Evolutionary conservation across 176 grass and related monocot species (phyloP).

Genomic region (Luzula sylvatica): DNA sequence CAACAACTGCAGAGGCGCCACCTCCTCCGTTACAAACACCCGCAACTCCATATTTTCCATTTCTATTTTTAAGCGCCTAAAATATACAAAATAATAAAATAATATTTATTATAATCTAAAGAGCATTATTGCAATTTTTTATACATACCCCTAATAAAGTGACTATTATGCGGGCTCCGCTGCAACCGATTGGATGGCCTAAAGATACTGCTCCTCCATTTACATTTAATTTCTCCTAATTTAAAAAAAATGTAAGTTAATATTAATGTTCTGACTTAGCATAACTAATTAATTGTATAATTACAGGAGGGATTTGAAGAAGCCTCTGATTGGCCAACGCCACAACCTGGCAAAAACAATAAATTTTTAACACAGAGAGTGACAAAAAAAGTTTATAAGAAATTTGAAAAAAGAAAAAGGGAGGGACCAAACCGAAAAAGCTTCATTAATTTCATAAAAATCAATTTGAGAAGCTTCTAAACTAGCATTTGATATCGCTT

Average conservation of each 20-base stretch:
- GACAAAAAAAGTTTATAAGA: not conserved
- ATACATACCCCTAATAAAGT: slow-evolving; percentile 84
- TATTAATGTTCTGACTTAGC: not conserved
- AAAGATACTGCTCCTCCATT: slow-evolving; percentile 93
- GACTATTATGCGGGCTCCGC: slow-evolving; percentile 80
- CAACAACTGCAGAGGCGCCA: slow-evolving; percentile 68
- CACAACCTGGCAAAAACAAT: slow-evolving; percentile 56
- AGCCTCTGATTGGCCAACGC: slow-evolving; percentile 86
- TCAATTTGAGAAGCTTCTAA: slow-evolving; percentile 75
- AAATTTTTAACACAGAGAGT: not conserved
- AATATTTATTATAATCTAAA: slow-evolving; percentile 5
- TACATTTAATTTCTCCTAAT: slow-evolving; percentile 68
- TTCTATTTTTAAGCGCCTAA: slow-evolving; percentile 63
- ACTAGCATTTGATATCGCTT: slow-evolving; percentile 70
- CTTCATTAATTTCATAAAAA: slow-evolving; percentile 96
- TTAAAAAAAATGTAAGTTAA: not conserved
- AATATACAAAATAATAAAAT: not conserved
- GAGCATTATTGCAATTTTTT: not conserved
- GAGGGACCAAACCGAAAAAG: slow-evolving; percentile 54
- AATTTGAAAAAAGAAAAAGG: not conserved
- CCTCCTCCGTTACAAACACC: slow-evolving; percentile 94
- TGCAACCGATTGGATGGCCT: slow-evolving; percentile 89
- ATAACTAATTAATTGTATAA: slow-evolving; percentile 5
- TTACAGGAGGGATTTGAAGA: slow-evolving; percentile 77
- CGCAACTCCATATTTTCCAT: slow-evolving; percentile 75